These are phyloP conservation scores for Cystobasidium sp. DNA, from an alignment of 1,284 basidiomycete species.

Conservation along the genomic window DNA sequence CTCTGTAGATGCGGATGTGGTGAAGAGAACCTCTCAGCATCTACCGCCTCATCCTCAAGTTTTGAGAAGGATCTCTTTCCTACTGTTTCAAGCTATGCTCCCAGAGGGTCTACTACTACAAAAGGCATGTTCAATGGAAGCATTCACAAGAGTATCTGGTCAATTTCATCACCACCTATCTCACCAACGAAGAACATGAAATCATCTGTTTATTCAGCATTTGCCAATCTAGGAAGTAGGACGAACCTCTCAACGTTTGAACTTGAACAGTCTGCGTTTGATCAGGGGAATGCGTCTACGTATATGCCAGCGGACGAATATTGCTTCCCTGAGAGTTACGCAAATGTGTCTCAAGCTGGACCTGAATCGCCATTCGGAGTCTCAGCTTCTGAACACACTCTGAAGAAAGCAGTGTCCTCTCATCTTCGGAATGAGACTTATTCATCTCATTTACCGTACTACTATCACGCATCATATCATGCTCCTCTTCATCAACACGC, in stretches of 20 bases:
- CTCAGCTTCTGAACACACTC: neutral
- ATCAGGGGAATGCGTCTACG: too few relatives aligned
- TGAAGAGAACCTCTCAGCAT: neutral
- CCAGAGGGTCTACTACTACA: too few relatives aligned
- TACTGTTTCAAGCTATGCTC: too few relatives aligned
- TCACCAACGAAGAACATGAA: neutral
- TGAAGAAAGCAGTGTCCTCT: slow-evolving; percentile 3
- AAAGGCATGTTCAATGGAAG: too few relatives aligned
- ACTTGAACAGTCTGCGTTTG: too few relatives aligned
- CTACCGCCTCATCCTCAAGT: too few relatives aligned
- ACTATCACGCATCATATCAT: neutral
- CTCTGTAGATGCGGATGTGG: slow-evolving; percentile 7
- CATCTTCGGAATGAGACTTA: neutral
- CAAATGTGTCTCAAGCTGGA: too few relatives aligned
- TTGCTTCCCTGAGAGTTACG: too few relatives aligned
- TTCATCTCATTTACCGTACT: neutral
- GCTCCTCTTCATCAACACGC: neutral
- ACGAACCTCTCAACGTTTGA: too few relatives aligned
- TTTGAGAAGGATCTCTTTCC: too few relatives aligned
- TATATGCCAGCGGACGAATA: too few relatives aligned
- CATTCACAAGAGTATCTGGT: slow-evolving; percentile 11
- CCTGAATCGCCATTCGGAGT: neutral
- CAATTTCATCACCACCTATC: slow-evolving; percentile 15
- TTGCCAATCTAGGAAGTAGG: too few relatives aligned
- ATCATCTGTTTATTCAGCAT: neutral